Evolutionary conservation across 768 basidiomycete genomes (phyloP), one percentile per base, ranked within the genome.

Genomic region (Pholiota conissans): DNA sequence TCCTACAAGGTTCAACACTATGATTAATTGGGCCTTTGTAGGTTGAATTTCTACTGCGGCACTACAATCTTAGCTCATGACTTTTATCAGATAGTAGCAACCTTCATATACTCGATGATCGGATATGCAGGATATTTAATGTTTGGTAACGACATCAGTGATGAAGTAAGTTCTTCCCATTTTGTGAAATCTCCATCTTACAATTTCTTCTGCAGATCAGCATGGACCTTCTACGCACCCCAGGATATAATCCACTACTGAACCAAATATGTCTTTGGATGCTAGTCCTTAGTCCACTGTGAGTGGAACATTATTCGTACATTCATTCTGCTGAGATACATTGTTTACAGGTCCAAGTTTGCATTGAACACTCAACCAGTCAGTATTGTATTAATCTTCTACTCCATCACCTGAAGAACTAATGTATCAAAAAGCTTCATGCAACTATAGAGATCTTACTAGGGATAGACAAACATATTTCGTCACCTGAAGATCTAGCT

Each of bases 1-100:
- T 62, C 95, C 95, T 6, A 77, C 79, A 26, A 79, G 86, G 61
- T 98, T 95, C 69, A 83, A 90, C 69, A 72, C 70, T 52, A 93
- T 95, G 85, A 89, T 91, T 59, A 86, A 94, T 67, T 83, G 84
- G 69, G 91, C 95, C 30, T 98, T 95, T 69, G 89, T 91, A 64
- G 73, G 86, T 78, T 14, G 22, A 2, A 46, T 39, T 6, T 13
- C n/a, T 22, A 13, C 3, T 49, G 8, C 8, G 14, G 28, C 18
- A 6, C 46, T 29, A 50, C 26, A 27, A 22, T 26, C 11, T 56
- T 50, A n/a, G 20, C 48, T 39, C 27, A 24, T 13, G 42, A 26
- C 32, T n/a, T 11, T 14, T 22, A 24, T 60, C 51, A 90, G 89
- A 63, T 76, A 20, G 75, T 86, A 47, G 84, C 90, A 20, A 87